Evolutionary conservation across 1,284 basidiomycete species (phyloP).

Genomic region (Phenoliferia sp.): DNA sequence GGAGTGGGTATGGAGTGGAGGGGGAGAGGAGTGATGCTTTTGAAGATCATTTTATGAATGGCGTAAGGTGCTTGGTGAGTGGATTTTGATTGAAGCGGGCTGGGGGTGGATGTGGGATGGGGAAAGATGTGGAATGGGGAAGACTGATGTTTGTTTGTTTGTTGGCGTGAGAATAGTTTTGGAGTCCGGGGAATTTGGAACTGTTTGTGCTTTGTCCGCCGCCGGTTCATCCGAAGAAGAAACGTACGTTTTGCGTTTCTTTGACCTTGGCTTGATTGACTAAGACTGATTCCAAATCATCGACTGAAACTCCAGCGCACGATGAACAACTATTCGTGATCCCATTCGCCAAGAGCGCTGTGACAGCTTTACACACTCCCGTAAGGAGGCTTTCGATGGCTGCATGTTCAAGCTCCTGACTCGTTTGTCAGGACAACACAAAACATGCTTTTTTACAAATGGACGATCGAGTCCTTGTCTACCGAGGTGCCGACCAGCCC

Average conservation of each 20-base stretch:
- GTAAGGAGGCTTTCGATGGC: conserved; percentile 46
- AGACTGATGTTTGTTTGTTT: too few relatives aligned
- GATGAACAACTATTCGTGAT: conserved; percentile 69
- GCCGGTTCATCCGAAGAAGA: conserved; percentile 29
- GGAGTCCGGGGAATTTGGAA: conserved; percentile 85
- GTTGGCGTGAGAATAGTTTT: conserved; percentile 57
- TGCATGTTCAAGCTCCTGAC: not conserved
- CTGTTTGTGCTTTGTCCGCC: conserved; percentile 57
- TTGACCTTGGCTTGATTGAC: not conserved
- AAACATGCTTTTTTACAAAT: conserved; percentile 91
- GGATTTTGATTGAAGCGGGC: conserved; percentile 4
- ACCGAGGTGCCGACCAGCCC: conserved; percentile 92
- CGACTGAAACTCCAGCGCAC: conserved; percentile 18
- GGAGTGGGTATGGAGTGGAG: conserved; percentile 52
- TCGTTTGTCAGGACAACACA: conserved; percentile 68
- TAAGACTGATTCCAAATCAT: not conserved
- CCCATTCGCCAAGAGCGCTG: conserved; percentile 92
- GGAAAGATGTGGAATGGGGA: not conserved
- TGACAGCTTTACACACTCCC: conserved; percentile 84
- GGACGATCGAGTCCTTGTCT: conserved; percentile 91
- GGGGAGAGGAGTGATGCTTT: conserved; percentile 38
- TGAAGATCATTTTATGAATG: conserved; percentile 80
- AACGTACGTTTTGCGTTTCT: conserved; percentile 15
- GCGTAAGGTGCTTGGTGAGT: conserved; percentile 49
- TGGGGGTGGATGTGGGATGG: not conserved